Base-by-base conservation (phyloP, 129 eudicot genomes). In the Flaveria trinervia region DNA sequence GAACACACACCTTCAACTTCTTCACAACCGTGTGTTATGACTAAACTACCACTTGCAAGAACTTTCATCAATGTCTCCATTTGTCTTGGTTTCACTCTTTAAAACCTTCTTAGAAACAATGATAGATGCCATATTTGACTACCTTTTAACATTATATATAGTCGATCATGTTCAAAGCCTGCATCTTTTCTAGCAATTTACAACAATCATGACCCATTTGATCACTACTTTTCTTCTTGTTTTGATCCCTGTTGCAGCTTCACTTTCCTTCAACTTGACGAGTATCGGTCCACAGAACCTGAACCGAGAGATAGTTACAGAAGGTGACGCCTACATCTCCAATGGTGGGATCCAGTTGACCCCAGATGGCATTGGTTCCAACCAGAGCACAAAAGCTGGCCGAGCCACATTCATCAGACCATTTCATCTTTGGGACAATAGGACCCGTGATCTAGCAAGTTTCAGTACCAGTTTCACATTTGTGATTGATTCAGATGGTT, bases 371-470 rank as follows among this genome's bases (percentile, higher is more conserved):
- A 71, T 56, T 18, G 41, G 28, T 71, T 26, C 64, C 0, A 17
- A 16, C 13, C 10, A 14, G 68, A 68, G 7, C 77, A 0, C 5
- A 20, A 50, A 28, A n/a, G 41, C 48, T 10, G 75, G 75, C 1
- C 64, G 75, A 8, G 75, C 75, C 0, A 30, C 75, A 8, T 71
- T 16, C 48, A 51, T 71, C n/a, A 26, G 43, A 26, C 65, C 57
- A 18, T 44, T 71, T 51, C 75, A 71, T 71, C 75, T 71, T 16
- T 70, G 75, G 75, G 62, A 70, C 46, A 50, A 70, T 23, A 6
- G 45, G 45, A 23, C 75, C 0, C 15, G 62, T 70, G 75, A 70
- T 44, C 62, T 70, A 70, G 75, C 75, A 23, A 70, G 75, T 57
- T 70, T 70, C 44, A 48, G 45, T 26, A 70, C 62, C 9, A 70